phyloP scores from a whole-genome alignment of 352 stramenopile genomes.

The Globisporangium canariense region DNA sequence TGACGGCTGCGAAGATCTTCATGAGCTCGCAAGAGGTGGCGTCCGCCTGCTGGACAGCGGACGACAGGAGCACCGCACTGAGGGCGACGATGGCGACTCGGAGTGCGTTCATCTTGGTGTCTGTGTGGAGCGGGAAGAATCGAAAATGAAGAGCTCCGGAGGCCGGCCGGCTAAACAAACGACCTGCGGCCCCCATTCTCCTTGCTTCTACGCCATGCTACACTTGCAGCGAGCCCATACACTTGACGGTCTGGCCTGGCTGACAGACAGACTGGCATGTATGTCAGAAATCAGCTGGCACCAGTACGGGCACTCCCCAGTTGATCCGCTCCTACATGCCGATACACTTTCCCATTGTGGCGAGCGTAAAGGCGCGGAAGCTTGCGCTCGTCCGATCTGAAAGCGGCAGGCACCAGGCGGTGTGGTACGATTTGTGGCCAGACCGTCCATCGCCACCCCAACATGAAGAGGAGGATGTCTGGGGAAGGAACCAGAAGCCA shows the following conservation, averaged over 20 bases:
- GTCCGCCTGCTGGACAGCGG: not conserved
- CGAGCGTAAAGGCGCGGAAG: not conserved
- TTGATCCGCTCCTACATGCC: not conserved
- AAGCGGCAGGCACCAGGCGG: not conserved
- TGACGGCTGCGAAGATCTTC: constrained; percentile 31
- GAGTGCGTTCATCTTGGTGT: constrained; percentile 8
- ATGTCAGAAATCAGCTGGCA: not conserved
- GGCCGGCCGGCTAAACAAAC: not conserved
- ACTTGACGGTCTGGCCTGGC: not conserved
- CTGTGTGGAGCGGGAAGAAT: constrained; percentile 4
- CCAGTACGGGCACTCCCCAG: not conserved
- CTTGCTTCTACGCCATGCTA: not conserved
- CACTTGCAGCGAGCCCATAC: not conserved
- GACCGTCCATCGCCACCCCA: not conserved
- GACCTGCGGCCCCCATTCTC: not conserved
- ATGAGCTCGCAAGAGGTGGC: constrained; percentile 30
- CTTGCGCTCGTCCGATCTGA: not conserved
- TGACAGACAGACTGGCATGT: not conserved
- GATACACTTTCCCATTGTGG: not conserved
- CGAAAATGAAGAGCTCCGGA: constrained; percentile 6
- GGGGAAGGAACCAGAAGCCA: not conserved
- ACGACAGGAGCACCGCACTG: constrained; percentile 8
- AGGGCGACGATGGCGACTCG: not conserved
- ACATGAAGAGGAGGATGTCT: not conserved
- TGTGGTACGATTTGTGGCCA: not conserved